These are phyloP conservation scores for Aureobasidium leucospermi DNA, from an alignment of 2,329 filamentous ascomycete species.

Conservation along the genomic window DNA sequence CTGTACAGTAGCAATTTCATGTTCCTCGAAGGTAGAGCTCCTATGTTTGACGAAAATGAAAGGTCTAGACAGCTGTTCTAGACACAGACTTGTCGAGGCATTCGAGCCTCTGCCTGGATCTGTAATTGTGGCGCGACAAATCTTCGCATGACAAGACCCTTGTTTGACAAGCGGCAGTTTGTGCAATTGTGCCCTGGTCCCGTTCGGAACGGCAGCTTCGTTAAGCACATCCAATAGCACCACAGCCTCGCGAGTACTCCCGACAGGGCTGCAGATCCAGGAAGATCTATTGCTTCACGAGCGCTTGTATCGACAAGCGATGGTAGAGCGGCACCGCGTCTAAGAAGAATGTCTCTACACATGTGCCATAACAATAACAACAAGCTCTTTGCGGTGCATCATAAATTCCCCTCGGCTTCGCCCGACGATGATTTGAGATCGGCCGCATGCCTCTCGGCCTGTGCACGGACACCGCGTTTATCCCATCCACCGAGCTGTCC, in stretches of 20 bases:
- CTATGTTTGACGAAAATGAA: neutral
- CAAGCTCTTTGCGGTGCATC: neutral
- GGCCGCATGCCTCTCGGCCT: neutral
- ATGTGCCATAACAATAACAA: neutral
- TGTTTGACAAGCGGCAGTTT: conserved; percentile 2
- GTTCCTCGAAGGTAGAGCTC: neutral
- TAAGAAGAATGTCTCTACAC: neutral
- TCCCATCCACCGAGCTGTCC: neutral
- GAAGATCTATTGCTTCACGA: neutral
- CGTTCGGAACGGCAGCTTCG: neutral
- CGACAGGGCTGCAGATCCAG: conserved; percentile 7
- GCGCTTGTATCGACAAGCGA: neutral
- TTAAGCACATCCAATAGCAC: neutral
- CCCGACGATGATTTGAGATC: conserved; percentile 11
- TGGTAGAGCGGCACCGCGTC: neutral
- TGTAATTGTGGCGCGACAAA: neutral
- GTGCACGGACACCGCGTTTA: conserved; percentile 2
- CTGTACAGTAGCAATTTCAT: neutral
- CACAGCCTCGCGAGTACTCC: neutral
- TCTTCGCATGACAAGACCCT: neutral
- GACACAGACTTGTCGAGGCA: neutral
- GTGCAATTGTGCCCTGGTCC: neutral
- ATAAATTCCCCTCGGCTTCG: neutral
- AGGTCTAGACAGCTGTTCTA: neutral
- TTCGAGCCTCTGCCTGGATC: neutral